Percentiles rank a stretch among this genome's conserved stretches.
These are phyloP conservation scores for Dioscorea zingiberensis DNA, from an alignment of 106 monocot species.

Conservation along the genomic window DNA sequence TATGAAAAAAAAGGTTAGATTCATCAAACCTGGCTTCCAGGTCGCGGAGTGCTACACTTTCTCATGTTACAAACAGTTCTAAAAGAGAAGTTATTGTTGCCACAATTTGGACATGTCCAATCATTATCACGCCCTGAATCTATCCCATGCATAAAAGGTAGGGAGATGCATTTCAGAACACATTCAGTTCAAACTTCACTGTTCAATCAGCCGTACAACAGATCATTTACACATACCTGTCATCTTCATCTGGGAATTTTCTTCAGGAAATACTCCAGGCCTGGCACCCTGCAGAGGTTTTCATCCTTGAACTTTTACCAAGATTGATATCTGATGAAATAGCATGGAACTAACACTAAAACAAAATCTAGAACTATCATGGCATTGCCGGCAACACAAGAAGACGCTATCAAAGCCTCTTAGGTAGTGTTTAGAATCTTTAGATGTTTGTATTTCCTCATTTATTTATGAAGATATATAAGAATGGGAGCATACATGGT, in stretches of 20 bases:
- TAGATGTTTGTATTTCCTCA: neutral
- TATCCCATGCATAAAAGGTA: neutral
- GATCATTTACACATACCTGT: slow-evolving; percentile 37
- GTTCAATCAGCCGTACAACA: neutral
- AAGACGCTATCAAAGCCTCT: neutral
- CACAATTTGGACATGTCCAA: slow-evolving; percentile 88
- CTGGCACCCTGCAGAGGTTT: slow-evolving; percentile 51
- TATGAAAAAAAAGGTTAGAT: neutral
- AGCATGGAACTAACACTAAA: neutral
- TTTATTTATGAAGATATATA: too few relatives aligned
- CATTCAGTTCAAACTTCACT: neutral
- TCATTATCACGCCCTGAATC: slow-evolving; percentile 68
- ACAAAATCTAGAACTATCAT: too few relatives aligned
- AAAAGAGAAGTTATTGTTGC: slow-evolving; percentile 78
- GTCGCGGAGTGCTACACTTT: slow-evolving; percentile 88
- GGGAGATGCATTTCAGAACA: neutral
- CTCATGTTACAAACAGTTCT: slow-evolving; percentile 92
- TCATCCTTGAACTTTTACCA: neutral
- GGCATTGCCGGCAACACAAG: neutral
- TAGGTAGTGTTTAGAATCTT: neutral
- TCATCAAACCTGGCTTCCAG: slow-evolving; percentile 62
- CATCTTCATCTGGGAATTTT: slow-evolving; percentile 59
- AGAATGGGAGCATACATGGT: too few relatives aligned
- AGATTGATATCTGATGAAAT: neutral
- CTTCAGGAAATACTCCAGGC: slow-evolving; percentile 54